These are phyloP conservation scores for Aristolochia fimbriata DNA, from an alignment of 164 flowering plant genomes.

Conservation along the genomic window DNA sequence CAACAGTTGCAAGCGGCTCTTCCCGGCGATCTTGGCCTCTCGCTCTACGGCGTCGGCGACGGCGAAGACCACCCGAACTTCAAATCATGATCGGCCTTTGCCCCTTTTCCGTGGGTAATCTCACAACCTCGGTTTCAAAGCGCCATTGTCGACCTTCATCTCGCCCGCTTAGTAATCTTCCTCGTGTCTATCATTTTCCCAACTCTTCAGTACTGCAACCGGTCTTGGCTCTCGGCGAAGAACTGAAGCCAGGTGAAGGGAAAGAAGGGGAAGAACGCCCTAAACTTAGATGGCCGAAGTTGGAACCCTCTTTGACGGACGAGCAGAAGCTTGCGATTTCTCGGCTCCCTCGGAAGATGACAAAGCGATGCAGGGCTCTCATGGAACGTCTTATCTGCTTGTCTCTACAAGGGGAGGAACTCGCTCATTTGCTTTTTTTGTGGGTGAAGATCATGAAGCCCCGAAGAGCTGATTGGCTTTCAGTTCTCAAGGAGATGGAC, in stretches of 20 bases:
- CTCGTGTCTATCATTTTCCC: slow-evolving; percentile 2
- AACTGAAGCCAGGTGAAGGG: background rate
- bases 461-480: slow-evolving; percentile 77
- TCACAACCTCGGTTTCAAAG: background rate
- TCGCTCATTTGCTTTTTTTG: slow-evolving; percentile 35
- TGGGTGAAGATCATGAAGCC: slow-evolving; percentile 92
- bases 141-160: background rate
- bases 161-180: background rate
- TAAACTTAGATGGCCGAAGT: slow-evolving; percentile 49
- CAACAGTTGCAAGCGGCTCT: too few species aligned
- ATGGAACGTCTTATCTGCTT: slow-evolving; percentile 67
- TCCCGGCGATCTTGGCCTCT: too few species aligned
- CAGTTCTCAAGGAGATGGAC: slow-evolving; percentile 56
- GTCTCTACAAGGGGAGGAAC: slow-evolving; percentile 18
- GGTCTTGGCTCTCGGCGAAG: background rate
- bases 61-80: too few species aligned
- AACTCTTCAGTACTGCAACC: background rate
- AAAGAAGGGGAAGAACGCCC: slow-evolving; percentile 18
- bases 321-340: slow-evolving; percentile 44
- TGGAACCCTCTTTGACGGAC: slow-evolving; percentile 34
- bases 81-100: background rate
- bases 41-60: too few species aligned
- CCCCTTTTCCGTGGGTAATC: background rate
- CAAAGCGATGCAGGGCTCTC: slow-evolving; percentile 60
- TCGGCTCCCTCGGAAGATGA: slow-evolving; percentile 50